Base-by-base conservation (phyloP, 306 rosid genomes). In the Cucumis cinereus region DNA sequence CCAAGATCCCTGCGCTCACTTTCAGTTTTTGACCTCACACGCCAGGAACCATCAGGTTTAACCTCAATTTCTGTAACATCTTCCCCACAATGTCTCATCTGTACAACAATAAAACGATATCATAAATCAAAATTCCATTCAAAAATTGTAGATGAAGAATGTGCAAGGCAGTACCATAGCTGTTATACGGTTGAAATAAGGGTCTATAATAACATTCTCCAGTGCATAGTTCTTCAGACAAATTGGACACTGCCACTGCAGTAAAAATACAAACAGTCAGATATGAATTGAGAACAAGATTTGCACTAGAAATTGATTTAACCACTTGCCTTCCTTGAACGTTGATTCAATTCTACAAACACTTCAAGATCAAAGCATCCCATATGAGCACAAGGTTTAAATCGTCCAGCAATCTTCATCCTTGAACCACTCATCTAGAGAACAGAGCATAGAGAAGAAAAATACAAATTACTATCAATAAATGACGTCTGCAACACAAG, bases 201-300 rank as follows among this genome's bases (percentile, higher is more conserved):
- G 99, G 83, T 95, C 99, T 53, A 90, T 77, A 49, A 95, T 86
- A 76, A 95, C 67, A 83, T 90, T 83, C 89, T 95, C 99, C 90
- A 95, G 75, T 3, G 98, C 81, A 59, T 90, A 92, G 81, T 95
- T 95, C 86, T 89, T 92, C 38, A 95, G 92, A 86, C 99, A 95
- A 63, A 88, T 81, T 24, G 99, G 99, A 77, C 99, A 95, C 54
- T 95, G 99, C 99, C 99, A 95, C 99, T 95, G 98, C 92, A 92
- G 77, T 77, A 67, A 89, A 52, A 85, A 83, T 79, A 43, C 43
- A 84, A 81, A 38, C 75, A 78, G 83, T 56, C 71, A 57, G 70
- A 71, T 58, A 74, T 74, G 77, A 62, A 63, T 67, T 74, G 76
- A 63, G 70, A 68, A 52, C 63, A 73, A 49, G 53, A 76, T 52